Conservation (phyloP, 2,329 filamentous ascomycete genomes). For the Ophiostoma triangulosporum region DNA sequence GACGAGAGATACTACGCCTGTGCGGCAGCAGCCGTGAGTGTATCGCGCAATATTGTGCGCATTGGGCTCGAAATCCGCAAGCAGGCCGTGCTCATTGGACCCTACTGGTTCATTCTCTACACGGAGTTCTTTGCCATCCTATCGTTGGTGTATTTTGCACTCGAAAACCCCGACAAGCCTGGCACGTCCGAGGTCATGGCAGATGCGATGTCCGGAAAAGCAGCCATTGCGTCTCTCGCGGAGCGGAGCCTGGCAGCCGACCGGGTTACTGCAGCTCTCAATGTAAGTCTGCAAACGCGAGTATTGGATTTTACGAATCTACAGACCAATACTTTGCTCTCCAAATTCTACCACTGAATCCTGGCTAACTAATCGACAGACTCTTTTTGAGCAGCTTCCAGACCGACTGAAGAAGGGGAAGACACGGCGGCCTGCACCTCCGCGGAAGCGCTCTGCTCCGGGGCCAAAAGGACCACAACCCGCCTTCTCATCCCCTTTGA, state of each 20-base stretch:
- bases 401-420: conserved; percentile 48
- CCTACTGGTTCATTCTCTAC: conserved; percentile 79
- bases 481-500: conserved; percentile 17
- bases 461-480: conserved; percentile 22
- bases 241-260: conserved; percentile 82
- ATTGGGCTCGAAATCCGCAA: conserved; percentile 49
- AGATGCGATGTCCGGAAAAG: conserved; percentile 73
- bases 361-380: conserved; percentile 30
- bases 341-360: neutral
- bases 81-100: conserved; percentile 45
- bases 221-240: conserved; percentile 66
- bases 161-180: conserved; percentile 65
- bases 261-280: conserved; percentile 63
- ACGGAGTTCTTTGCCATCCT: conserved; percentile 73
- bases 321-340: neutral
- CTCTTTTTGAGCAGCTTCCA: conserved; percentile 72
- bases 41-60: conserved; percentile 63
- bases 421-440: conserved; percentile 23
- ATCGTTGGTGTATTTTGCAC: conserved; percentile 64
- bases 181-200: conserved; percentile 68
- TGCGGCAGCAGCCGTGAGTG: conserved; percentile 45
- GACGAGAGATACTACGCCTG: conserved; percentile 71
- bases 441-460: conserved; percentile 44
- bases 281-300: conserved; percentile 36
- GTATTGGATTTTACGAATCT: neutral